Evolutionary conservation across 306 rosid genomes (phyloP), one percentile per base, ranked within the genome.

Genomic region (Calophaca sinica): DNA sequence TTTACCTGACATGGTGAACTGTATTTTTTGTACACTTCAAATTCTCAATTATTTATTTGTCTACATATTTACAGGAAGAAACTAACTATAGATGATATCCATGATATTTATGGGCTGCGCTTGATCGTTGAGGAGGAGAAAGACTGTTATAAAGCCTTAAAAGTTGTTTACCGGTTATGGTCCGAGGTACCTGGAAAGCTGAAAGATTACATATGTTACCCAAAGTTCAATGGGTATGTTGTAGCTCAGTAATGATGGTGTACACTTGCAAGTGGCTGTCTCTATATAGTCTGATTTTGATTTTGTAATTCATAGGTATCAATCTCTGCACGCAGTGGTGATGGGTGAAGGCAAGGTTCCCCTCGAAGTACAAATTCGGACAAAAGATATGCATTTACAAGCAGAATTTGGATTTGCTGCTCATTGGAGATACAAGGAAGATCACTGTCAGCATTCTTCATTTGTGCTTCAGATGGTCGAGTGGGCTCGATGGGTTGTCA

Each of bases 381-480:
- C 99, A 0, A 92, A 84, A 83, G 91, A 89, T 68, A 96, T 96
- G 99, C 96, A 96, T 84, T 79, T 92, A 84, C 99, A 92, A 80
- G 98, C 99, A 2, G 99, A 96, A 78, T 90, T 86, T 79, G 99
- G 99, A 75, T 88, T 96, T 81, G 99, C 99, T 12, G 97, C 99
- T 35, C 99, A 96, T 82, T 96, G 99, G 99, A 89, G 99, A 62
- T 96, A 96, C 82, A 96, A 96, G 87, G 99, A 96, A 89, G 96
- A 96, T 51, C 96, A 96, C 42, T 82, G 96, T 80, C 90, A 90
- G 84, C 97, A 84, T 77, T 83, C 98, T 26, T 87, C 97, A 5
- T 90, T 89, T 82, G 98, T 92, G 82, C 96, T 96, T 76, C 99
- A 92, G 89, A 92, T 92, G 99, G 94, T 96, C 4, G 99, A 96